Percentiles rank a stretch among this genome's conserved stretches.
Conservation (phyloP, 768 basidiomycete genomes). For the Agrocybe praecox region DNA sequence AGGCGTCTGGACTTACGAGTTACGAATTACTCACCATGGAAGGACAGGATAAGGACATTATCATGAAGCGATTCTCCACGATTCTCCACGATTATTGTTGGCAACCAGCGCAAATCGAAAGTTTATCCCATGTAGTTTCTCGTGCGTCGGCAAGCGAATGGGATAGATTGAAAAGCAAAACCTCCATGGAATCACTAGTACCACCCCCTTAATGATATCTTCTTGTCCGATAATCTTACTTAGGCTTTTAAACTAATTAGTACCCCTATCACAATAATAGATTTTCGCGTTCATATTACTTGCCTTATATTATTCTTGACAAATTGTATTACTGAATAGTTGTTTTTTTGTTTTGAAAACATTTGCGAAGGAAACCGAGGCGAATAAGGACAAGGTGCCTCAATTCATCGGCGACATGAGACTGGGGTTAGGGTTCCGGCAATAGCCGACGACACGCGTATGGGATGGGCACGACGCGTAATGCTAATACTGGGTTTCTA, state of each 20-base stretch:
- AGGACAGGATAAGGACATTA: background rate
- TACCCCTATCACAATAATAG: too few relatives aligned
- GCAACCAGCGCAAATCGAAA: constrained; percentile 1
- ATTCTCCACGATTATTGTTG: background rate
- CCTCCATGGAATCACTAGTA: background rate
- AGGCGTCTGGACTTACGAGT: background rate
- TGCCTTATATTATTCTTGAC: too few relatives aligned
- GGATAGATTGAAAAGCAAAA: background rate
- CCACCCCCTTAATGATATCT: too few relatives aligned
- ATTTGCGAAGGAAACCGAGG: too few relatives aligned
- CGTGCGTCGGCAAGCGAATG: background rate
- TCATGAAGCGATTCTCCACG: background rate
- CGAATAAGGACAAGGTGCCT: too few relatives aligned
- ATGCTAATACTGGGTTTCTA: constrained; percentile 3
- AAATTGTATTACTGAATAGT: too few relatives aligned
- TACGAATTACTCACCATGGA: constrained; percentile 4
- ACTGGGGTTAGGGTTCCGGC: constrained; percentile 5
- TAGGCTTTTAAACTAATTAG: too few relatives aligned
- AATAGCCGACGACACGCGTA: constrained; percentile 16
- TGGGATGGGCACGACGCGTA: constrained; percentile 13
- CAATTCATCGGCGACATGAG: too few relatives aligned
- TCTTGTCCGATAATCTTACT: too few relatives aligned
- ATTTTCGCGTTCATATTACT: too few relatives aligned
- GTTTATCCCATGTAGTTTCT: background rate
- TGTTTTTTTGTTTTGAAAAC: too few relatives aligned